These are phyloP conservation scores for Hondaea fermentalgiana DNA, from an alignment of 108 stramenopile species.

Conservation along the genomic window DNA sequence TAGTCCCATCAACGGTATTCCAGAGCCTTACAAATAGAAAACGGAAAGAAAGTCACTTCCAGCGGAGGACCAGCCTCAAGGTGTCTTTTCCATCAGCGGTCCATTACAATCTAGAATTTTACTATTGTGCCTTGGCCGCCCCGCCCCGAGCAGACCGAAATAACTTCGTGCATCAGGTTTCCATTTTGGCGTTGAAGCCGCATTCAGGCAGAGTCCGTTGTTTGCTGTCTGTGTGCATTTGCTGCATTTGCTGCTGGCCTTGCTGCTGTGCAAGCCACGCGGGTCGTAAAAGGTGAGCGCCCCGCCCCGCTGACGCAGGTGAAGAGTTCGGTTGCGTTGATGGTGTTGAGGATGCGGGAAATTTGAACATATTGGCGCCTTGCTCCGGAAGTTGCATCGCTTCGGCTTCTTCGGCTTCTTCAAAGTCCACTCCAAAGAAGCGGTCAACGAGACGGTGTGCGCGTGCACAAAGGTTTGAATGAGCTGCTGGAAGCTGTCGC, in stretches of 20 bases:
- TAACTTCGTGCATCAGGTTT: not conserved
- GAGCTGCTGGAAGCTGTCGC: not conserved
- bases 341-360: not conserved
- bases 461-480: not conserved
- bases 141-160: not conserved
- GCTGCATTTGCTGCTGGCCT: constrained; percentile 6
- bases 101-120: too few relatives aligned
- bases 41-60: too few relatives aligned
- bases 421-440: constrained; percentile 30
- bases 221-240: not conserved
- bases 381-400: not conserved
- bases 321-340: not conserved
- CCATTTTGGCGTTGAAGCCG: not conserved
- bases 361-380: not conserved
- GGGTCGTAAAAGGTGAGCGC: not conserved
- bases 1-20: too few relatives aligned
- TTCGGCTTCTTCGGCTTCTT: not conserved
- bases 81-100: too few relatives aligned
- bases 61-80: too few relatives aligned
- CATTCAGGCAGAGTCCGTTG: not conserved
- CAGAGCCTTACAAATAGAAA: too few relatives aligned
- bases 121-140: too few relatives aligned
- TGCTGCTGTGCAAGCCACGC: not conserved
- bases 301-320: not conserved
- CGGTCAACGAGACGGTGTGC: constrained; percentile 27